These are phyloP conservation scores for Nannochloropsis oceanica DNA, from an alignment of 108 stramenopile genomes.

Conservation along the genomic window DNA sequence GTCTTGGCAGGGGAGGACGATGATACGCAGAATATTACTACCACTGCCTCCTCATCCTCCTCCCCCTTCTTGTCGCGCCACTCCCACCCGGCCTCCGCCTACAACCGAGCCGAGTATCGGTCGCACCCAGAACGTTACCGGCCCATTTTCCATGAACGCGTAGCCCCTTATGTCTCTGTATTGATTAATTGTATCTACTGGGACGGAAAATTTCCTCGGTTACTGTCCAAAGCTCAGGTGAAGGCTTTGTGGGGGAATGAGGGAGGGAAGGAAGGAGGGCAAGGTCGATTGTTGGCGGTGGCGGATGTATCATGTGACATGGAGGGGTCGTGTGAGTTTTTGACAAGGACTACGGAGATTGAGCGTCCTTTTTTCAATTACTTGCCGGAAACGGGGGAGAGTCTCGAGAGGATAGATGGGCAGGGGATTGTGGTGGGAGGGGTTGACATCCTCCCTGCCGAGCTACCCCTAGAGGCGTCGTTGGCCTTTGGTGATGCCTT, in stretches of 20 bases:
- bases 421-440: constrained; percentile 48
- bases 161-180: constrained; percentile 51
- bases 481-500: constrained; percentile 63
- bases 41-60: neutral
- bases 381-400: constrained; percentile 43
- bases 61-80: neutral
- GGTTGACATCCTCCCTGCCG: constrained; percentile 63
- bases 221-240: constrained; percentile 52
- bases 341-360: constrained; percentile 52
- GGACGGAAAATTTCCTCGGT: constrained; percentile 60
- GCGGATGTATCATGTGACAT: constrained; percentile 67
- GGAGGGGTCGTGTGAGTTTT: constrained; percentile 50
- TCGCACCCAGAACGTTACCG: constrained; percentile 49
- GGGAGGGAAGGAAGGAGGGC: neutral
- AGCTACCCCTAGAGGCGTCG: constrained; percentile 56
- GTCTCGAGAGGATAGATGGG: constrained; percentile 32
- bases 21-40: neutral
- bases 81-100: neutral
- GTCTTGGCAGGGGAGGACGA: constrained; percentile 4
- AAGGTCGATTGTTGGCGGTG: constrained; percentile 38
- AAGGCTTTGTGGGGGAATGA: constrained; percentile 21
- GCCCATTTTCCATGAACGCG: constrained; percentile 43
- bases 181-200: constrained; percentile 65
- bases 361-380: constrained; percentile 55
- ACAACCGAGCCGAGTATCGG: constrained; percentile 51